Evolutionary conservation across 1,284 basidiomycete species (phyloP).

Genomic region (Vanrija sp.): DNA sequence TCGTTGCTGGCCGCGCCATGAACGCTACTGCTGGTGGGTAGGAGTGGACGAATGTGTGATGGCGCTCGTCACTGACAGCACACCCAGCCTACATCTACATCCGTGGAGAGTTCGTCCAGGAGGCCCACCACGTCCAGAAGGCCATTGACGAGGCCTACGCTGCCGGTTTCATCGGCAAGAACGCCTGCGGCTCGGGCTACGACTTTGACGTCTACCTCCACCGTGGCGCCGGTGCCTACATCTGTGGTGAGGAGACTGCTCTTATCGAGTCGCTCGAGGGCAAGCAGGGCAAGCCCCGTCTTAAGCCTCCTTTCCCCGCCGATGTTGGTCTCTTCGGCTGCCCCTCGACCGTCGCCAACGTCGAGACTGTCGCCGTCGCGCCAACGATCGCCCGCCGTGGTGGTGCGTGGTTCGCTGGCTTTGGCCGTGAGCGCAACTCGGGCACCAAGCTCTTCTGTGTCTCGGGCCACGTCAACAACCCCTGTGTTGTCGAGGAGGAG

Average conservation of each 20-base stretch:
- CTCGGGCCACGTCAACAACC: constrained; percentile 96
- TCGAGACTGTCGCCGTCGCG: constrained; percentile 95
- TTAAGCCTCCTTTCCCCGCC: constrained; percentile 99
- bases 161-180: constrained; percentile 84
- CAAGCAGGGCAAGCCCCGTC: constrained; percentile 94
- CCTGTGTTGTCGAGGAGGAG: constrained; percentile 97
- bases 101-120: constrained; percentile 96
- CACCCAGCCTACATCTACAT: constrained; percentile 92
- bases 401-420: constrained; percentile 84
- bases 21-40: constrained; percentile 70
- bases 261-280: constrained; percentile 94
- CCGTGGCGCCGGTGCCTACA: constrained; percentile 95
- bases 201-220: constrained; percentile 95
- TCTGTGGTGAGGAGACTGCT: constrained; percentile 98
- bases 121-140: constrained; percentile 87
- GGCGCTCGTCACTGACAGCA: neutral
- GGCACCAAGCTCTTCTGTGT: constrained; percentile 97
- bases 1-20: constrained; percentile 96
- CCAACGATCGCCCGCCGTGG: constrained; percentile 95
- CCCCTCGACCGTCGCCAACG: constrained; percentile 95
- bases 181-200: constrained; percentile 90
- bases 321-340: constrained; percentile 96
- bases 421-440: constrained; percentile 88
- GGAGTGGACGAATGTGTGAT: too few species aligned
- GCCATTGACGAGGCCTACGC: constrained; percentile 95